These are phyloP conservation scores for Ceriops decandra DNA, from an alignment of 345 rosid species.

Conservation along the genomic window DNA sequence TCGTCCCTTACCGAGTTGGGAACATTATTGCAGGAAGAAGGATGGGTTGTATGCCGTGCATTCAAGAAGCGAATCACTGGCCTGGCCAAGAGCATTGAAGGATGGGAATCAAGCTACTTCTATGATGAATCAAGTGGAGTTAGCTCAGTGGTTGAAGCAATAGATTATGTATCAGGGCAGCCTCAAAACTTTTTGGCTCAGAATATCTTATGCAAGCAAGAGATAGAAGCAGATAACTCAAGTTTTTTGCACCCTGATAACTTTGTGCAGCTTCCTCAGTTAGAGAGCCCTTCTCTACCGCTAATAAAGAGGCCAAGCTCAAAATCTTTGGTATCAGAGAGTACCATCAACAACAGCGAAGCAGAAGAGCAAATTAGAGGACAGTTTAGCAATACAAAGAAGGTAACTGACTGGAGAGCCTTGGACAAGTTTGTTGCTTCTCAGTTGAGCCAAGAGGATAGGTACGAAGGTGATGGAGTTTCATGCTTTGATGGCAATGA, in stretches of 20 bases:
- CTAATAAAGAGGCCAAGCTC: constrained; percentile 52
- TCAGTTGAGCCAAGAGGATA: constrained; percentile 73
- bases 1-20: neutral
- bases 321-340: constrained; percentile 28
- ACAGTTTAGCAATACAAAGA: constrained; percentile 21
- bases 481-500: constrained; percentile 29
- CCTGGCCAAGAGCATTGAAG: constrained; percentile 55
- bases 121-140: constrained; percentile 54
- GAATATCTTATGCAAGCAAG: constrained; percentile 68
- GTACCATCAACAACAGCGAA: constrained; percentile 20
- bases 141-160: constrained; percentile 49
- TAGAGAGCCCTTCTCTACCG: constrained; percentile 78
- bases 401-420: constrained; percentile 80
- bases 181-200: constrained; percentile 40
- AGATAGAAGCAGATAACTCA: constrained; percentile 53
- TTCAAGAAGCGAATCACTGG: constrained; percentile 67
- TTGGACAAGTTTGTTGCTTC: constrained; percentile 92
- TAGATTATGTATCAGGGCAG: constrained; percentile 50
- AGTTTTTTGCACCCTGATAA: constrained; percentile 49
- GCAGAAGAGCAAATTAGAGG: constrained; percentile 32
- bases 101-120: constrained; percentile 65
- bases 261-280: constrained; percentile 83
- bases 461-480: constrained; percentile 27
- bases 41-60: constrained; percentile 98
- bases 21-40: constrained; percentile 69